Evolutionary conservation across 257 asterid species (phyloP).

Genomic region (Ballota nigra): DNA sequence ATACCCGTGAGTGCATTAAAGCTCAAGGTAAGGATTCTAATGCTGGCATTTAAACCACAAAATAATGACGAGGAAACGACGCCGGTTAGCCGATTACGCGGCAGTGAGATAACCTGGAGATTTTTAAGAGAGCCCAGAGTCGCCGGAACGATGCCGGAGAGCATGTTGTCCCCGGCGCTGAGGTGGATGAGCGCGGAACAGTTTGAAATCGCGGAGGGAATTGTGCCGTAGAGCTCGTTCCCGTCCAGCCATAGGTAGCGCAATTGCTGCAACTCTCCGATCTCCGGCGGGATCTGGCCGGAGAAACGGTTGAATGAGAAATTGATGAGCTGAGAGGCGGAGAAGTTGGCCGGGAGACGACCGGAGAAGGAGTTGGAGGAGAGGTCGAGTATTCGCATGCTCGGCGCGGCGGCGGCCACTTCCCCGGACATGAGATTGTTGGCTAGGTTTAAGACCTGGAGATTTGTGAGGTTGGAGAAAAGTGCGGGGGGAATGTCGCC

Average conservation of each 20-base stretch:
- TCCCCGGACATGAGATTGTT: constrained; percentile 52
- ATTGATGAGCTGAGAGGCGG: constrained; percentile 45
- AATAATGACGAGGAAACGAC: constrained; percentile 55
- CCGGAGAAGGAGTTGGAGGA: constrained; percentile 63
- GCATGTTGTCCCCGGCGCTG: constrained; percentile 59
- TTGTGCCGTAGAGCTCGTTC: constrained; percentile 56
- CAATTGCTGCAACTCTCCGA: constrained; percentile 55
- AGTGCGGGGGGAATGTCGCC: constrained; percentile 51
- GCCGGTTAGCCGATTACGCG: constrained; percentile 63
- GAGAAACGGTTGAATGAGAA: constrained; percentile 59
- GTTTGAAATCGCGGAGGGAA: constrained; percentile 73
- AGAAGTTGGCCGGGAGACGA: constrained; percentile 43
- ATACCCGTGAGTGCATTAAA: constrained; percentile 75
- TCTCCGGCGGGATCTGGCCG: constrained; percentile 55
- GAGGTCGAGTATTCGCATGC: constrained; percentile 53
- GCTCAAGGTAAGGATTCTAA: constrained; percentile 58
- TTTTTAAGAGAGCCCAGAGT: constrained; percentile 46
- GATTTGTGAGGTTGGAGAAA: constrained; percentile 48
- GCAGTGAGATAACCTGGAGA: constrained; percentile 60
- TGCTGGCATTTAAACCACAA: constrained; percentile 49
- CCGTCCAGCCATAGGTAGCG: constrained; percentile 58
- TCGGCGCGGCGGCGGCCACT: constrained; percentile 28
- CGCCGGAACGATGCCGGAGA: constrained; percentile 72
- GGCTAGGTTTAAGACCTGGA: constrained; percentile 56
- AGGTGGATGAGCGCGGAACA: constrained; percentile 63